Percentiles rank a stretch among this genome's conserved stretches.
Evolutionary conservation across 208 protist genomes (phyloP).

Genomic region (Leishmania gerbilli): DNA sequence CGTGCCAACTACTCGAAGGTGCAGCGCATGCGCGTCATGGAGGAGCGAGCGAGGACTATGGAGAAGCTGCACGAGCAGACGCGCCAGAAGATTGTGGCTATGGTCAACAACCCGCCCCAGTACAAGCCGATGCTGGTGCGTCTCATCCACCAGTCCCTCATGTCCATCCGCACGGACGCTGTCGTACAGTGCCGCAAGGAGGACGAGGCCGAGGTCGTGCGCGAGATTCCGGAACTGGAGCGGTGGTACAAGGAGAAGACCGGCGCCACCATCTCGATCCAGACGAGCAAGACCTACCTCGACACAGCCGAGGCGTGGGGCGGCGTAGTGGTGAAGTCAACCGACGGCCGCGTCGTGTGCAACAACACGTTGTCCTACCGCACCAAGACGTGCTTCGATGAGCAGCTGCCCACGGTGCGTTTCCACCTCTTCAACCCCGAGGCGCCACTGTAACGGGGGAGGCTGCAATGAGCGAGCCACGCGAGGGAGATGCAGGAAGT

Average conservation of each 20-base stretch:
- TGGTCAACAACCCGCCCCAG: constrained; percentile 48
- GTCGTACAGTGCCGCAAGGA: constrained; percentile 74
- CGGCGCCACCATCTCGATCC: constrained; percentile 47
- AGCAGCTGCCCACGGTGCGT: constrained; percentile 90
- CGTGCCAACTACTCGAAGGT: constrained; percentile 86
- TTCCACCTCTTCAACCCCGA: constrained; percentile 87
- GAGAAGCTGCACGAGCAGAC: constrained; percentile 75
- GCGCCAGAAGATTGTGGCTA: constrained; percentile 57
- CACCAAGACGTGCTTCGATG: constrained; percentile 81
- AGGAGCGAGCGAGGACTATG: constrained; percentile 79
- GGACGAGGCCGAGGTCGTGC: constrained; percentile 56
- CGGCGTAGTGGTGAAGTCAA: constrained; percentile 71
- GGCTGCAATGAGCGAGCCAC: constrained; percentile 2
- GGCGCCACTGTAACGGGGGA: constrained; percentile 20
- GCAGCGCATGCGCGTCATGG: constrained; percentile 84
- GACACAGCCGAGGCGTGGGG: constrained; percentile 73
- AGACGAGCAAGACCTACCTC: constrained; percentile 61
- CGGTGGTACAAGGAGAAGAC: constrained; percentile 72
- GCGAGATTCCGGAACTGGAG: constrained; percentile 55
- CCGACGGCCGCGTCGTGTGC: constrained; percentile 85
- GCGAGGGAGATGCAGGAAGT: neutral
- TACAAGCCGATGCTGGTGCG: constrained; percentile 71
- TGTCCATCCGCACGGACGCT: constrained; percentile 73
- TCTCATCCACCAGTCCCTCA: constrained; percentile 77
- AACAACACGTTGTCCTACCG: constrained; percentile 90